Conservation (phyloP, 2,329 filamentous ascomycete species). For the Botrytis pseudocinerea region DNA sequence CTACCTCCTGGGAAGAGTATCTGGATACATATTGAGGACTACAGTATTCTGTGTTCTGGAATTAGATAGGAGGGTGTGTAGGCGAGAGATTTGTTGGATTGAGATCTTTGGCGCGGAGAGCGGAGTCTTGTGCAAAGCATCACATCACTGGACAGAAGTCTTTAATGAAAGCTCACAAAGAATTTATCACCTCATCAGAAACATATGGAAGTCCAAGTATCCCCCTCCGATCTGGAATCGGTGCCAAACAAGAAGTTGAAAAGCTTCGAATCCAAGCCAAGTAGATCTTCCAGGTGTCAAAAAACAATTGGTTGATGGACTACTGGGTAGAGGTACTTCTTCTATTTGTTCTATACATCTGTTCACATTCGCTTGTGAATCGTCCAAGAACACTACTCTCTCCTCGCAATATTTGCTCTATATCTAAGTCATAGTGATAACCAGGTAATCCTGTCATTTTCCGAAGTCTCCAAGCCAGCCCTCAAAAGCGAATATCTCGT, state of each 20-base stretch:
- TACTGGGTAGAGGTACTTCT: constrained; percentile 24
- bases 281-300: constrained; percentile 43
- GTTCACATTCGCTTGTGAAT: background rate
- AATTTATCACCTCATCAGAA: constrained; percentile 53
- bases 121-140: background rate
- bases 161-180: constrained; percentile 36
- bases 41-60: constrained; percentile 9
- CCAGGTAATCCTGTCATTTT: background rate
- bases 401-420: background rate
- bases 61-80: background rate
- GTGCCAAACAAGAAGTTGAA: constrained; percentile 46
- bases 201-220: constrained; percentile 53
- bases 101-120: background rate
- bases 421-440: background rate
- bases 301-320: too few relatives aligned
- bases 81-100: background rate
- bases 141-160: constrained; percentile 9
- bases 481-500: background rate
- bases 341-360: too few relatives aligned
- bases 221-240: constrained; percentile 53
- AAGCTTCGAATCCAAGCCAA: constrained; percentile 46
- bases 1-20: background rate
- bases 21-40: background rate
- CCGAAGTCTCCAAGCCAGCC: background rate
- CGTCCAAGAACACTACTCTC: too few relatives aligned